Percentiles rank a stretch among this genome's conserved stretches.
Evolutionary conservation across 2,329 filamentous ascomycete species (phyloP).

Genomic region (Fusarium poae): DNA sequence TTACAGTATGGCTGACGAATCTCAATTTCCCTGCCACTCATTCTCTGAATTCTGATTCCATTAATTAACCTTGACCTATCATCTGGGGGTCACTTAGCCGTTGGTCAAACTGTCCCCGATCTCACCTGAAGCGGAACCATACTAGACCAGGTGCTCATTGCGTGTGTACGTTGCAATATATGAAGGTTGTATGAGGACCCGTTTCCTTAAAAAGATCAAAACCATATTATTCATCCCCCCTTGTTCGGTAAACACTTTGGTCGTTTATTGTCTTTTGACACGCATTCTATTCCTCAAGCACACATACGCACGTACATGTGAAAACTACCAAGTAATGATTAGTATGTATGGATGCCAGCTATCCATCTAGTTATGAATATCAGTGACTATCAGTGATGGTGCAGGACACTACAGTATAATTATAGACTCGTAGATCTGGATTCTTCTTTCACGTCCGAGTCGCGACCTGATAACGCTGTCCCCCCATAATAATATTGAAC

Average conservation of each 20-base stretch:
- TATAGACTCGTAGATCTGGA: slow-evolving; percentile 8
- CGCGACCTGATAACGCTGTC: slow-evolving; percentile 9
- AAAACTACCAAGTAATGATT: slow-evolving; percentile 7
- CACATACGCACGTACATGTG: slow-evolving; percentile 10
- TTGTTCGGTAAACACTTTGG: slow-evolving; percentile 14
- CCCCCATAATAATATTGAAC: slow-evolving; percentile 13
- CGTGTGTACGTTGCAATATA: slow-evolving; percentile 7
- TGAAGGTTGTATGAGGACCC: slow-evolving; percentile 38
- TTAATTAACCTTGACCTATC: slow-evolving; percentile 42
- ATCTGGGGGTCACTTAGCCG: slow-evolving; percentile 44
- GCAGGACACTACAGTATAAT: slow-evolving; percentile 1
- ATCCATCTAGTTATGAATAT: background rate
- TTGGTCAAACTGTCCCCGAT: slow-evolving; percentile 42
- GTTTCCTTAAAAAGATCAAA: slow-evolving; percentile 44
- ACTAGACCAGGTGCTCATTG: slow-evolving; percentile 32
- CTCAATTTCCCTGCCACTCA: slow-evolving; percentile 23
- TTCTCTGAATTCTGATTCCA: slow-evolving; percentile 32
- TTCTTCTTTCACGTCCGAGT: slow-evolving; percentile 23
- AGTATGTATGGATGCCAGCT: background rate
- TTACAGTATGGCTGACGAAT: background rate
- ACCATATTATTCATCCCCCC: slow-evolving; percentile 13
- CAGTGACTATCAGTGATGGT: background rate
- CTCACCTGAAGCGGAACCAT: slow-evolving; percentile 50
- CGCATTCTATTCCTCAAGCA: slow-evolving; percentile 20
- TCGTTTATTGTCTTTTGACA: slow-evolving; percentile 15